Evolutionary conservation across 1,139 yeast genomes (phyloP), one percentile per base, ranked within the genome.

Genomic region (Lodderomyces parapsilosis): DNA sequence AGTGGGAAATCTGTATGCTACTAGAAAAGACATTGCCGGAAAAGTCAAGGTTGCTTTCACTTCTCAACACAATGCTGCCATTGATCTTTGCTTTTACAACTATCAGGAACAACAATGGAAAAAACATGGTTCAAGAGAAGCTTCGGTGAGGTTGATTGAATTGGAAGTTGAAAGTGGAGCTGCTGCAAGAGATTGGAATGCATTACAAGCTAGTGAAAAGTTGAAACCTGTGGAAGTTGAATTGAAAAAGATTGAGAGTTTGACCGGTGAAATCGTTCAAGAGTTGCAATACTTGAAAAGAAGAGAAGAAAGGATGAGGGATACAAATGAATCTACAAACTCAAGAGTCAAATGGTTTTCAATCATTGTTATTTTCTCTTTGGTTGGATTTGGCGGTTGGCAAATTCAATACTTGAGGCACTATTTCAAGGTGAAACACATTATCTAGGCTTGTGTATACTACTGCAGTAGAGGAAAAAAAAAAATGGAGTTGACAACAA

Each of bases 131-230:
- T 56, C 69, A 39, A 50, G 52, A 34, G 58, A 77, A 51, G 61
- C 69, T 38, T 24, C 41, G 15, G 25, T 40, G 22, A 78, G 91
- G 65, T 83, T 83, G 45, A 73, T 93, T 54, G 97, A 90, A 60
- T 74, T 93, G 58, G 97, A 91, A 53, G 86, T 93, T 46, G 98
- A 93, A 65, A 84, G 91, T 51, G 99, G 99, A 27, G 87, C 97
- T 43, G 89, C 91, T 55, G 98, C 98, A 33, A 84, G 98, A 66
- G 98, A 93, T 68, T 93, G 98, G 98, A 89, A 89, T 61, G 90
- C 94, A 22, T 74, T 90, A 50, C 97, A 91, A 70, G 91, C 96
- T 33, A 80, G 87, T 38, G 98, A 91, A 66, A 88, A 89, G 62
- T 81, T 93, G 66, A 88, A 86, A 69, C 98, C 99, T 9, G 81